A percentile compares a stretch with the other conserved stretches of the same genome.
phyloP scores from a whole-genome alignment of 345 rosid species.

The Erodium maritimum region DNA sequence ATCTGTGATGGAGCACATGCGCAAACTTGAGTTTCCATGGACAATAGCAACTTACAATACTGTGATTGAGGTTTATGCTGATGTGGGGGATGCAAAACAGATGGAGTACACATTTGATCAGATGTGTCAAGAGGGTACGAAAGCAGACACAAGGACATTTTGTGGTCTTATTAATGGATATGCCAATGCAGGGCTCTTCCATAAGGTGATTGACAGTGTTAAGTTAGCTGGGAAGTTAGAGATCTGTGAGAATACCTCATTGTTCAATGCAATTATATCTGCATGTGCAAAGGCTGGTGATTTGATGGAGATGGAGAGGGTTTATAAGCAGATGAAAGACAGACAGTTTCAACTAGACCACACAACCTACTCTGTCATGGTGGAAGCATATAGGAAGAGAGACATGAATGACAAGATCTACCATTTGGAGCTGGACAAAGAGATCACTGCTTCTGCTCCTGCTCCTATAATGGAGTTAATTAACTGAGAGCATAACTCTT shows the following conservation, averaged over 20 bases:
- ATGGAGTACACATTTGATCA: constrained; percentile 80
- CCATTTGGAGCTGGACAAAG: constrained; percentile 58
- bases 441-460: constrained; percentile 4
- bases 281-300: constrained; percentile 76
- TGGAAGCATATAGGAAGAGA: constrained; percentile 56
- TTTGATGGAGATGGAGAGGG: constrained; percentile 90
- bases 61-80: constrained; percentile 84
- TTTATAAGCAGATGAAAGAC: constrained; percentile 64
- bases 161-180: constrained; percentile 75
- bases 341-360: constrained; percentile 44
- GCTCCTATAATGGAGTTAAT: background rate
- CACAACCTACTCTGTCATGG: constrained; percentile 54
- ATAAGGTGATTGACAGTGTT: constrained; percentile 62
- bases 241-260: constrained; percentile 57
- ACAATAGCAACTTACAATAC: constrained; percentile 82
- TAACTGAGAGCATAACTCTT: background rate
- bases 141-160: constrained; percentile 78
- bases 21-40: constrained; percentile 84
- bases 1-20: constrained; percentile 87
- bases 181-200: constrained; percentile 70
- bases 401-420: constrained; percentile 79
- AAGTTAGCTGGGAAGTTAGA: constrained; percentile 64
- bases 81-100: constrained; percentile 74
- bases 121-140: constrained; percentile 76
- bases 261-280: constrained; percentile 57